phyloP scores from a whole-genome alignment of 2,329 filamentous ascomycete genomes.

The Penicillium italicum region DNA sequence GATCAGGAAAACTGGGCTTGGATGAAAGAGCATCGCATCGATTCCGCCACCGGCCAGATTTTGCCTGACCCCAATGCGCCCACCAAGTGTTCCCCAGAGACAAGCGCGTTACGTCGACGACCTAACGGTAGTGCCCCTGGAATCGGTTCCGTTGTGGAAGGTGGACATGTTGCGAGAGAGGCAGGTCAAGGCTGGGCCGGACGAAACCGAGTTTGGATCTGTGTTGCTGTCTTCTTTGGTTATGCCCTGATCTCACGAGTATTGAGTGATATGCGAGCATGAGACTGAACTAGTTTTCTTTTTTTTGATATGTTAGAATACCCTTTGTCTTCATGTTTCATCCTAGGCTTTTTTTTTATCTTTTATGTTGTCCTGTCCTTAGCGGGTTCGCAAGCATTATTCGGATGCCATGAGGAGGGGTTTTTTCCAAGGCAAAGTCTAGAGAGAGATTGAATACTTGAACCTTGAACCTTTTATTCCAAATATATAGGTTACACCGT shows the following conservation, averaged over 20 bases:
- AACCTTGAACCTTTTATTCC: neutral
- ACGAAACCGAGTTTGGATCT: slow-evolving; percentile 72
- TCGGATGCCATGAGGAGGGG: slow-evolving; percentile 9
- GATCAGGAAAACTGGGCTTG: slow-evolving; percentile 87
- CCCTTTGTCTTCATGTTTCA: neutral
- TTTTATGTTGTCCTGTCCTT: slow-evolving; percentile 7
- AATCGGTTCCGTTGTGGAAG: slow-evolving; percentile 68
- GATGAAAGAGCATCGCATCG: slow-evolving; percentile 81
- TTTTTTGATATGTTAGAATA: neutral
- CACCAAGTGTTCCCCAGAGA: slow-evolving; percentile 58
- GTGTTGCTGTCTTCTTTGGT: slow-evolving; percentile 66
- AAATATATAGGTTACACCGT: slow-evolving; percentile 14
- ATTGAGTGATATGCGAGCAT: slow-evolving; percentile 53
- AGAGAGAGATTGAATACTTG: neutral
- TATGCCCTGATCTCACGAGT: slow-evolving; percentile 81
- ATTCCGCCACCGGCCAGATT: slow-evolving; percentile 68
- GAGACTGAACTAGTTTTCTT: slow-evolving; percentile 7
- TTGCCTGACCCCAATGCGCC: slow-evolving; percentile 53
- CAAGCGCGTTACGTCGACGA: slow-evolving; percentile 61
- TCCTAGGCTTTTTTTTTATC: neutral
- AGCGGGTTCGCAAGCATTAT: slow-evolving; percentile 18
- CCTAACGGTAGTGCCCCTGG: slow-evolving; percentile 54
- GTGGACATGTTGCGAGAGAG: slow-evolving; percentile 68
- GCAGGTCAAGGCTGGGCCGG: slow-evolving; percentile 79
- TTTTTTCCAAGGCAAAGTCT: neutral